These are phyloP conservation scores for Arxiozyma heterogenica DNA, from an alignment of 1,139 yeast genomes.

Conservation along the genomic window DNA sequence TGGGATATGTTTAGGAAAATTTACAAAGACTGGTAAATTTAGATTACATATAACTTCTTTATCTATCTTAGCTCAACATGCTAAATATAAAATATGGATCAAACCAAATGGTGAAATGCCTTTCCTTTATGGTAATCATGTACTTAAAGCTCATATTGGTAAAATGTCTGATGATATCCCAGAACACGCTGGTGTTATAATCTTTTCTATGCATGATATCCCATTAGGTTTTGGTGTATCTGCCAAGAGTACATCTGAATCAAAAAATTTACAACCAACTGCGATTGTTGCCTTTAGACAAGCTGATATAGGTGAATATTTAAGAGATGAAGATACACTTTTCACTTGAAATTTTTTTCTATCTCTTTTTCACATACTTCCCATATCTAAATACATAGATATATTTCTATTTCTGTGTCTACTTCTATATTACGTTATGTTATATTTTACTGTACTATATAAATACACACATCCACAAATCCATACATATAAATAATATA, in stretches of 20 bases:
- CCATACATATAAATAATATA: background rate
- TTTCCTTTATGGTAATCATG: constrained; percentile 90
- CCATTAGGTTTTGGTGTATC: constrained; percentile 95
- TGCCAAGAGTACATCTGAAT: constrained; percentile 86
- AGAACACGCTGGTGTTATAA: constrained; percentile 92
- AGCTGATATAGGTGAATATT: constrained; percentile 94
- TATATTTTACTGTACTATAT: background rate
- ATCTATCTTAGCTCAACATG: constrained; percentile 72
- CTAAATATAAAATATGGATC: constrained; percentile 93
- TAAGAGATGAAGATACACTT: constrained; percentile 94
- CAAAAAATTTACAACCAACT: constrained; percentile 82
- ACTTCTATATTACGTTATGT: background rate
- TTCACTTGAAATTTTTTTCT: constrained; percentile 46
- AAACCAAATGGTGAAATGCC: constrained; percentile 99
- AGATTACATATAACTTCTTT: constrained; percentile 90
- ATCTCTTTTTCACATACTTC: too few species aligned
- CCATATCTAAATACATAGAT: too few species aligned
- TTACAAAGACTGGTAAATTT: constrained; percentile 95
- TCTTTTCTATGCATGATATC: constrained; percentile 82
- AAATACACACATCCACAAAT: background rate
- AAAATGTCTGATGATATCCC: constrained; percentile 96
- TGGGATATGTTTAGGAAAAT: constrained; percentile 90
- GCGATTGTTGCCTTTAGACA: constrained; percentile 94
- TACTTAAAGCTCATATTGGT: constrained; percentile 92
- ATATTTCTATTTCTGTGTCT: background rate